These are phyloP conservation scores for Samsoniella hepiali DNA, from an alignment of 2,329 filamentous ascomycete species.

Conservation along the genomic window DNA sequence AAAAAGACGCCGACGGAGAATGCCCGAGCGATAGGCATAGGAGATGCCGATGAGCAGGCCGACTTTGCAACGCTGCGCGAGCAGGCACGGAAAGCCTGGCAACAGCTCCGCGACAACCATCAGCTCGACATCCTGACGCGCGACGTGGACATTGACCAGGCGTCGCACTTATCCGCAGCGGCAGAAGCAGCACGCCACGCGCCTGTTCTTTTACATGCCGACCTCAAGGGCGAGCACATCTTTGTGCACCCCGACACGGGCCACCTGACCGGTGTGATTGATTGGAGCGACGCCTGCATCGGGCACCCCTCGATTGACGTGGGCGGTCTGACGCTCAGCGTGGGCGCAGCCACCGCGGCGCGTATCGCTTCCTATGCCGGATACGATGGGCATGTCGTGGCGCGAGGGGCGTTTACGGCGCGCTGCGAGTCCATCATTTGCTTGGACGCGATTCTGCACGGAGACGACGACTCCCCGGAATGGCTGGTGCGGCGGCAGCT, in stretches of 20 bases:
- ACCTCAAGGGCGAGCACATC: constrained; percentile 18
- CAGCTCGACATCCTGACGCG: background rate
- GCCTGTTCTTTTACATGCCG: constrained; percentile 12
- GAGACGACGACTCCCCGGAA: constrained; percentile 8
- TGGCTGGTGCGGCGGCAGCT: constrained; percentile 14
- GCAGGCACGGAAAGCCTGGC: background rate
- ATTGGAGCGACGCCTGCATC: constrained; percentile 17
- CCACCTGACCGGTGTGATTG: constrained; percentile 13
- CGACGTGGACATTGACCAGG: background rate
- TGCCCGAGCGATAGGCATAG: background rate
- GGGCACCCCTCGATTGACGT: constrained; percentile 9
- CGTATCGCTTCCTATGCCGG: background rate
- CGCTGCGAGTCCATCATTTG: constrained; percentile 7
- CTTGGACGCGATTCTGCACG: constrained; percentile 9
- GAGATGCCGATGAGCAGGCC: background rate
- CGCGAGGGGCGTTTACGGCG: background rate
- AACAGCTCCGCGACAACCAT: background rate
- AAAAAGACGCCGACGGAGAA: background rate
- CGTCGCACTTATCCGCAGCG: background rate
- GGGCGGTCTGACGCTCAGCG: constrained; percentile 11
- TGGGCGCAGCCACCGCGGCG: constrained; percentile 8
- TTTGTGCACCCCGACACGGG: constrained; percentile 11
- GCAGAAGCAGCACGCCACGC: background rate
- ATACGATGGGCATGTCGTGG: background rate
- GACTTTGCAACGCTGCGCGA: background rate